Evolutionary conservation across 2,329 filamentous ascomycete species (phyloP).

Genomic region (Metarhizium album): DNA sequence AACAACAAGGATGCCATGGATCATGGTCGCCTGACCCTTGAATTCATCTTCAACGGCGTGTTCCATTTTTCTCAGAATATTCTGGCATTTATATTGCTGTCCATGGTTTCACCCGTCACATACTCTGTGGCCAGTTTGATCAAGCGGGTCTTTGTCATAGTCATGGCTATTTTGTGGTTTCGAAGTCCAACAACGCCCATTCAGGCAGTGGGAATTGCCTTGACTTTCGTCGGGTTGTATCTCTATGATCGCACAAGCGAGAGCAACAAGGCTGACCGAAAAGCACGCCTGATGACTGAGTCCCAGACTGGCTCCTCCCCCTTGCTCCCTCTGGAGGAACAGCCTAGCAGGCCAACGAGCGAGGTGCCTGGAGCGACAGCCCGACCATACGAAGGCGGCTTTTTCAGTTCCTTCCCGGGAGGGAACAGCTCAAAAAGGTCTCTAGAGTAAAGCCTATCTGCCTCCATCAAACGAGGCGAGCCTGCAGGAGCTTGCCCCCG

Average conservation of each 20-base stretch:
- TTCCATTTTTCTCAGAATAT: constrained; percentile 98
- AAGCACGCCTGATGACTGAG: constrained; percentile 54
- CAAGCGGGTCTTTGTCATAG: constrained; percentile 94
- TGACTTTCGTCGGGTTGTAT: constrained; percentile 89
- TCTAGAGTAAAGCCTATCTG: constrained; percentile 32
- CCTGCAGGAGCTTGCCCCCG: neutral
- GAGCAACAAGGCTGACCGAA: constrained; percentile 76
- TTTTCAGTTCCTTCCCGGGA: constrained; percentile 24
- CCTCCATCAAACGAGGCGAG: constrained; percentile 33
- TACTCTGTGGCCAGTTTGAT: constrained; percentile 94
- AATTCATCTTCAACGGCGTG: constrained; percentile 93
- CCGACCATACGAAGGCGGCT: constrained; percentile 36
- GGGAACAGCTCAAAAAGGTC: constrained; percentile 44
- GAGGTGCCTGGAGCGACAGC: constrained; percentile 11
- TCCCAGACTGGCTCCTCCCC: constrained; percentile 24
- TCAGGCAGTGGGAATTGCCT: constrained; percentile 72
- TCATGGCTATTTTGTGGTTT: constrained; percentile 94
- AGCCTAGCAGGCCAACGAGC: constrained; percentile 10
- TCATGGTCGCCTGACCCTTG: constrained; percentile 62
- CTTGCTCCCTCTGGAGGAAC: constrained; percentile 55
- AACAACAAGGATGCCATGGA: constrained; percentile 57
- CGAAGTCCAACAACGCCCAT: constrained; percentile 74
- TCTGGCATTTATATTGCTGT: constrained; percentile 82
- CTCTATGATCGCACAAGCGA: constrained; percentile 90
- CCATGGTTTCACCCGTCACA: constrained; percentile 89